phyloP scores from a whole-genome alignment of 2,329 filamentous ascomycete genomes.

The Neoarthrinium moseri region DNA sequence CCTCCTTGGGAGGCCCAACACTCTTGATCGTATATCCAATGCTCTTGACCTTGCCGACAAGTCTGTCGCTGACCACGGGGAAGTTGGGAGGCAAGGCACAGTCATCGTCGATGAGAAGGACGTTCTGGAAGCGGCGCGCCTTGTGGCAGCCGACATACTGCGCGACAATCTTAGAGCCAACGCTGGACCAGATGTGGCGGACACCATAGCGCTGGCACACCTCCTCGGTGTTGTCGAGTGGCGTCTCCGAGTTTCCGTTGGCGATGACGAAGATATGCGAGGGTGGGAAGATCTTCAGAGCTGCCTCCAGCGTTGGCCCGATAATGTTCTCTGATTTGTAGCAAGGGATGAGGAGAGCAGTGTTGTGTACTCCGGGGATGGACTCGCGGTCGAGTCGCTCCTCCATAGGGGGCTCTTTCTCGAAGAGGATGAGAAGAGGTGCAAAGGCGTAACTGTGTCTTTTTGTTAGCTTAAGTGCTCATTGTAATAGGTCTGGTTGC shows the following conservation, averaged over 20 bases:
- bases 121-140: conserved; percentile 41
- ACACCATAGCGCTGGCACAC: conserved; percentile 41
- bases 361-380: conserved; percentile 11
- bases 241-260: conserved; percentile 44
- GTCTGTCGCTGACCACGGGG: conserved; percentile 41
- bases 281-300: conserved; percentile 42
- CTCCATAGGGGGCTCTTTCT: conserved; percentile 25
- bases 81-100: conserved; percentile 45
- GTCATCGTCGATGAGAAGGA: conserved; percentile 49
- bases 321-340: conserved; percentile 44
- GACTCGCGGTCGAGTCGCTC: conserved; percentile 11
- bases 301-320: conserved; percentile 38
- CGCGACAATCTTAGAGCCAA: conserved; percentile 48
- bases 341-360: conserved; percentile 38
- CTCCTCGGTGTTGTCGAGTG: conserved; percentile 45
- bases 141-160: conserved; percentile 48
- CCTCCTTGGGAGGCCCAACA: conserved; percentile 33
- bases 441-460: conserved; percentile 14
- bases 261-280: conserved; percentile 46
- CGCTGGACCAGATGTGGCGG: conserved; percentile 46
- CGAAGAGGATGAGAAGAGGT: conserved; percentile 24
- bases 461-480: not conserved
- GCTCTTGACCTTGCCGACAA: conserved; percentile 38
- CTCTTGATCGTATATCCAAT: conserved; percentile 49
- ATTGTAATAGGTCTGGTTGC: not conserved